Conservation (phyloP, 768 basidiomycete genomes). For the Hericium alpestre region DNA sequence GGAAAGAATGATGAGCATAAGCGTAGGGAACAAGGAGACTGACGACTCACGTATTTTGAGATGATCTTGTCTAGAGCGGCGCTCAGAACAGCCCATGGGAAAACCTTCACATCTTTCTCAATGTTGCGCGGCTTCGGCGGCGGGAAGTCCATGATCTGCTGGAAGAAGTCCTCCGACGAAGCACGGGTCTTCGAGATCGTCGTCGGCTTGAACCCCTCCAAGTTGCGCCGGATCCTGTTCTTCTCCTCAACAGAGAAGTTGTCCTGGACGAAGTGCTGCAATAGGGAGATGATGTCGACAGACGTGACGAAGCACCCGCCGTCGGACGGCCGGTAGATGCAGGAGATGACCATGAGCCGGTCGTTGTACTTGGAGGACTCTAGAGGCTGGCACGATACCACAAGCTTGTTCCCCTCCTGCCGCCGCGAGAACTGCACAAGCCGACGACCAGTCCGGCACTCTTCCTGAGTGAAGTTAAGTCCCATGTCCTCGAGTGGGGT, state of each 20-base stretch:
- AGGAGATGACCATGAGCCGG: constrained; percentile 79
- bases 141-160: constrained; percentile 92
- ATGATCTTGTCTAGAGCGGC: constrained; percentile 71
- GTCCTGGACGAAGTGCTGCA: constrained; percentile 67
- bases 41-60: constrained; percentile 63
- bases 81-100: constrained; percentile 62
- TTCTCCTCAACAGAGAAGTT: constrained; percentile 92
- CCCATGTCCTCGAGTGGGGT: constrained; percentile 48
- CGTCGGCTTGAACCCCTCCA: constrained; percentile 85
- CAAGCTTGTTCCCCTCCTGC: constrained; percentile 67
- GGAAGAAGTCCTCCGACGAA: constrained; percentile 81
- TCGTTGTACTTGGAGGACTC: constrained; percentile 57
- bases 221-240: constrained; percentile 87
- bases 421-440: constrained; percentile 79
- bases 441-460: constrained; percentile 59
- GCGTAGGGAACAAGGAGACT: background rate
- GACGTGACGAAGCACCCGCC: constrained; percentile 84
- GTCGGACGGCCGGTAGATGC: constrained; percentile 77
- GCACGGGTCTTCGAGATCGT: constrained; percentile 83
- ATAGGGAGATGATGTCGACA: constrained; percentile 89
- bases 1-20: background rate
- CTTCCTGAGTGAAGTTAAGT: constrained; percentile 51
- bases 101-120: constrained; percentile 91
- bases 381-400: constrained; percentile 70
- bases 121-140: constrained; percentile 92